These are phyloP conservation scores for Fusarium denticulatum DNA, from an alignment of 2,329 filamentous ascomycete genomes.

Conservation along the genomic window DNA sequence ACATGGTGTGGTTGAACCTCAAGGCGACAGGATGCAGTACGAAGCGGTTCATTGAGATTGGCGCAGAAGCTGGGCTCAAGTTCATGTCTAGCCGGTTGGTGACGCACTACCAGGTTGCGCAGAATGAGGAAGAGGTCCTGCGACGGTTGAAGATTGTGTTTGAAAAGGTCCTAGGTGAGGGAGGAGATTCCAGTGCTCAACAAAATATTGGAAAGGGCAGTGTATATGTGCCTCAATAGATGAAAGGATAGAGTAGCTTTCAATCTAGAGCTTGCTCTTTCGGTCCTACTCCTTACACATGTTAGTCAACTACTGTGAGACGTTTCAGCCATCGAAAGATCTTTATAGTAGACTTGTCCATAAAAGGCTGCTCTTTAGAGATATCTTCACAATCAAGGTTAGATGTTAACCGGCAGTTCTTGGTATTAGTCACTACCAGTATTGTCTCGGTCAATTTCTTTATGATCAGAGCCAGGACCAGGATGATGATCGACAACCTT, in stretches of 20 bases:
- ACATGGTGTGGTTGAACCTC: conserved; percentile 89
- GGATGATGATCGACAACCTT: conserved; percentile 11
- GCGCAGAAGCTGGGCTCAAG: conserved; percentile 55
- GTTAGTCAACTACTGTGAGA: neutral
- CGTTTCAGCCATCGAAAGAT: neutral
- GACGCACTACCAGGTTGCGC: conserved; percentile 69
- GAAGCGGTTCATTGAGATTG: conserved; percentile 52
- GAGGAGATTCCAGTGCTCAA: conserved; percentile 4
- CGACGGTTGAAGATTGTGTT: conserved; percentile 66
- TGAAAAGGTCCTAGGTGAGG: conserved; percentile 44
- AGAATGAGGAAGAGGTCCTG: conserved; percentile 68
- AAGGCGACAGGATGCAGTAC: conserved; percentile 62
- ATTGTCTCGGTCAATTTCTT: neutral
- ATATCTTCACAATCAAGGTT: neutral
- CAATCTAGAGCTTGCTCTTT: neutral
- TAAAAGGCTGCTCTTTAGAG: neutral
- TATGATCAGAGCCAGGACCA: conserved; percentile 22
- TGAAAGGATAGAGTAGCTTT: neutral
- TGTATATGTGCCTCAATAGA: conserved; percentile 40
- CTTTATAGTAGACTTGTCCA: neutral
- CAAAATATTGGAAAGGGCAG: conserved; percentile 40
- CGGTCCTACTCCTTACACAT: neutral
- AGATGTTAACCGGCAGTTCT: neutral
- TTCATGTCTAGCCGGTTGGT: conserved; percentile 56
- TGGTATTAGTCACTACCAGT: neutral